These are phyloP conservation scores for Flaveria trinervia DNA, from an alignment of 129 eudicot genomes.

Conservation along the genomic window DNA sequence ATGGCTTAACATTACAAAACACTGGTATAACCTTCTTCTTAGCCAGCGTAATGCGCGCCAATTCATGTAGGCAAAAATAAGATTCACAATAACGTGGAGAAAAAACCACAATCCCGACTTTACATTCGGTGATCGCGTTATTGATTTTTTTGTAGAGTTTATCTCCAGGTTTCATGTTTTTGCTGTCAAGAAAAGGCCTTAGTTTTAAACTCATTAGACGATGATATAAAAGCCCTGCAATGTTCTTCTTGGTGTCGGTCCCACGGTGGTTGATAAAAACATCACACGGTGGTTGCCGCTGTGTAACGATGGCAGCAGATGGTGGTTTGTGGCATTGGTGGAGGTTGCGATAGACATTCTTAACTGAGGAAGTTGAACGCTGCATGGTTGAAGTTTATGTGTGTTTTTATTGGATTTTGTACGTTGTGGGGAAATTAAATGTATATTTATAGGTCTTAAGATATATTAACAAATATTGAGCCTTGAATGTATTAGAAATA, in stretches of 20 bases:
- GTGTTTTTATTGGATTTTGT: neutral
- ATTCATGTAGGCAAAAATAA: constrained; percentile 75
- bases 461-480: constrained; percentile 10
- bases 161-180: constrained; percentile 85
- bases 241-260: constrained; percentile 67
- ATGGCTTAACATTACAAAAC: constrained; percentile 76
- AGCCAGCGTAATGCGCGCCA: constrained; percentile 57
- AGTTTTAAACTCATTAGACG: constrained; percentile 43
- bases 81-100: constrained; percentile 84
- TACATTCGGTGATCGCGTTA: constrained; percentile 44
- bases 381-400: constrained; percentile 51
- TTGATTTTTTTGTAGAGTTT: constrained; percentile 57
- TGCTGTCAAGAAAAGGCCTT: constrained; percentile 71
- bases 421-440: constrained; percentile 9
- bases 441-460: constrained; percentile 35
- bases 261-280: constrained; percentile 88
- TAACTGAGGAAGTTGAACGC: constrained; percentile 48
- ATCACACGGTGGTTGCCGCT: constrained; percentile 49
- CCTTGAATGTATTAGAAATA: constrained; percentile 26
- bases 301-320: constrained; percentile 5
- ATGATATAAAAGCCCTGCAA: constrained; percentile 62
- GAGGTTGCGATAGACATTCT: constrained; percentile 35
- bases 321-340: constrained; percentile 28
- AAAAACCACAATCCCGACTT: constrained; percentile 68
- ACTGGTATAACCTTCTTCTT: constrained; percentile 68